Evolutionary conservation across 192 early-diverging fungal genomes (phyloP).

Genomic region (Haplosporangium gracile): DNA sequence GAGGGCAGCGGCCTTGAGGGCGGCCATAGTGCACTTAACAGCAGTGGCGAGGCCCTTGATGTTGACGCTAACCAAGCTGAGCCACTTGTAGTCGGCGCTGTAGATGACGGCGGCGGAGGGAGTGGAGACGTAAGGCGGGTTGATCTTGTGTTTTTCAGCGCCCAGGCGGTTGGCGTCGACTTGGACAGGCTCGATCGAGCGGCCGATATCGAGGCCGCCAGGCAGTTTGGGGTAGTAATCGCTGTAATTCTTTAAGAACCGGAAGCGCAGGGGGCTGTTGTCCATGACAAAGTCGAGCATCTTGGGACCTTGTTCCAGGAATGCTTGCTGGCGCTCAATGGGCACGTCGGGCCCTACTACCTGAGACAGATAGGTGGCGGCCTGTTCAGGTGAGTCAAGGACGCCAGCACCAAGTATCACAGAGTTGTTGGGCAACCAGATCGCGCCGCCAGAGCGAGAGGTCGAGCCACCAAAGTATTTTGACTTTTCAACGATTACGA

Average conservation of each 20-base stretch:
- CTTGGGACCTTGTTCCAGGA: slow-evolving; percentile 12
- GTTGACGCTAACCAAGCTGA: slow-evolving; percentile 15
- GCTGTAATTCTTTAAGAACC: slow-evolving; percentile 3
- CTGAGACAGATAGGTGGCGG: slow-evolving; percentile 1
- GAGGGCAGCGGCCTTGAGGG: neutral
- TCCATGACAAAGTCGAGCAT: slow-evolving; percentile 29
- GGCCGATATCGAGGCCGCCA: slow-evolving; percentile 10
- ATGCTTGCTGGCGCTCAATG: slow-evolving; percentile 21
- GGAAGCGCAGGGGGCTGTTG: slow-evolving; percentile 27
- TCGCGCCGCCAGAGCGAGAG: slow-evolving; percentile 12
- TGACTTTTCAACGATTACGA: slow-evolving; percentile 22
- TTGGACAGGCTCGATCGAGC: slow-evolving; percentile 12
- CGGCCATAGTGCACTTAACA: neutral
- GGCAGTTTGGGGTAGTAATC: slow-evolving; percentile 18
- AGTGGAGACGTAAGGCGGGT: neutral
- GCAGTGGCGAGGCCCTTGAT: slow-evolving; percentile 10
- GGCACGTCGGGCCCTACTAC: slow-evolving; percentile 19
- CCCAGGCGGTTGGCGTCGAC: slow-evolving; percentile 14
- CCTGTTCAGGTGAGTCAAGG: slow-evolving; percentile 7
- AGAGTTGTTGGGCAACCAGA: slow-evolving; percentile 26
- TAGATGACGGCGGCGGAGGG: slow-evolving; percentile 6
- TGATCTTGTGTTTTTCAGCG: neutral
- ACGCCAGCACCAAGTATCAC: slow-evolving; percentile 5
- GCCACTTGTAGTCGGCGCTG: slow-evolving; percentile 20
- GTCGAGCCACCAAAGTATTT: slow-evolving; percentile 22